Evolutionary conservation across 257 asterid genomes (phyloP), one percentile per base, ranked within the genome.

Genomic region (Striga asiatica): DNA sequence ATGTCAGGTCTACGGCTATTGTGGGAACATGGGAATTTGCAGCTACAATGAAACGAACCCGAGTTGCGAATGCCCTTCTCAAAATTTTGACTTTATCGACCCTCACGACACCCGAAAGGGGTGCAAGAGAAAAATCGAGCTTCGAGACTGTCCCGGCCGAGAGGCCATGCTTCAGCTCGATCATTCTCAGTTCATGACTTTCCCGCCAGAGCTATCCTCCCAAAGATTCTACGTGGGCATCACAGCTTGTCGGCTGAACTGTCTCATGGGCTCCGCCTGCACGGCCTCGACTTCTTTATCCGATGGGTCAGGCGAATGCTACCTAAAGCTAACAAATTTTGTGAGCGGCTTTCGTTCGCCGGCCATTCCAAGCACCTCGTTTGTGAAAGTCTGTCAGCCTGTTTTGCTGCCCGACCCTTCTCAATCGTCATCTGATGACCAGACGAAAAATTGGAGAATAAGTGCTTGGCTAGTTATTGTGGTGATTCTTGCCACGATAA

Each of bases 241-340:
- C 35, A 25, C 64, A 2, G 76, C 95, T 35, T 88, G 97, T 67
- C 59, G 76, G 66, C 28, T 38, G 6, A 76, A 81, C 50, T 88
- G 97, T 61, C 84, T 81, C 12, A 50, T 24, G 7, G 73, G 74
- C 8, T 0, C 61, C n/a, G n/a, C n/a, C 54, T 88, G 97, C 61
- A 45, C 70, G 0, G 89, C 80, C 32, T 84, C 97, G 5, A 81
- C 95, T 39, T 72, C 97, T 42, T 72, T 88, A 66, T 72, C 93
- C 0, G 97, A 88, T 76, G 97, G 97, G 42, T 79, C 97, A 0
- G 97, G 95, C 49, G 55, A 71, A 31, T 88, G 97, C 70, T 80
- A 67, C 71, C 56, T 73, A 56, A 88, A 88, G 55, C 2, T 67
- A 1, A 50, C 60, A 9, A 60, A 19, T 2, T 84, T 80, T 21